Conservation (phyloP, 192 early-diverging fungal species). For the Gaertneriomyces sp. region DNA sequence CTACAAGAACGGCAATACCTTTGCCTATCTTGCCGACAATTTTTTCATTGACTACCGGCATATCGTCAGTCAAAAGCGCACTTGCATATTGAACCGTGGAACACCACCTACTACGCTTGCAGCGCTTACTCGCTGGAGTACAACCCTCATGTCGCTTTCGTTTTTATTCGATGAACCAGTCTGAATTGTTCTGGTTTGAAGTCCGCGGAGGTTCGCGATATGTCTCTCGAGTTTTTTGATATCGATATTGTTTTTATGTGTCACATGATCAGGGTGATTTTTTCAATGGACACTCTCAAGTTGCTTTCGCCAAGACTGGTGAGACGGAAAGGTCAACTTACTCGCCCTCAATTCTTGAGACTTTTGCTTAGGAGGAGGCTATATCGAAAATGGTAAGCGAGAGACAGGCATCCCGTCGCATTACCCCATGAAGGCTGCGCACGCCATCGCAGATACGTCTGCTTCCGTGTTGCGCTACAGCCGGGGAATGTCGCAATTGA, state of each 20-base stretch:
- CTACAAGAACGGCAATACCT: slow-evolving; percentile 67
- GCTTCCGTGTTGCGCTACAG: slow-evolving; percentile 20
- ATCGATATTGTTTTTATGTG: no score
- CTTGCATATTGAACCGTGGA: neutral
- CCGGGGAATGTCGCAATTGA: slow-evolving; percentile 22
- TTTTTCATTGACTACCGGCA: slow-evolving; percentile 59
- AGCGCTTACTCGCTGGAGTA: slow-evolving; percentile 59
- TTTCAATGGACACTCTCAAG: no score
- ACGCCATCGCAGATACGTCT: slow-evolving; percentile 12
- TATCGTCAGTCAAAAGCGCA: neutral
- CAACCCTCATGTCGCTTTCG: slow-evolving; percentile 53
- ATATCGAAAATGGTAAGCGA: no score
- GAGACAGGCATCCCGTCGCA: no score
- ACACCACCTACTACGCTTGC: slow-evolving; percentile 58
- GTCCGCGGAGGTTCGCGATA: no score
- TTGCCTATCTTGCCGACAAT: slow-evolving; percentile 75
- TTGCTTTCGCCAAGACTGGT: no score
- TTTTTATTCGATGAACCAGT: neutral
- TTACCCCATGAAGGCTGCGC: neutral
- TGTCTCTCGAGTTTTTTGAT: no score
- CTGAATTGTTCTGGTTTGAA: neutral
- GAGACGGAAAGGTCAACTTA: no score
- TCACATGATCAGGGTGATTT: no score
- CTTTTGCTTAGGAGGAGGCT: no score
- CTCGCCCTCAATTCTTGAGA: no score